Percentiles rank a stretch among this genome's conserved stretches.
Evolutionary conservation across 164 flowering plant genomes (phyloP).

Genomic region (Magnolia officinalis): DNA sequence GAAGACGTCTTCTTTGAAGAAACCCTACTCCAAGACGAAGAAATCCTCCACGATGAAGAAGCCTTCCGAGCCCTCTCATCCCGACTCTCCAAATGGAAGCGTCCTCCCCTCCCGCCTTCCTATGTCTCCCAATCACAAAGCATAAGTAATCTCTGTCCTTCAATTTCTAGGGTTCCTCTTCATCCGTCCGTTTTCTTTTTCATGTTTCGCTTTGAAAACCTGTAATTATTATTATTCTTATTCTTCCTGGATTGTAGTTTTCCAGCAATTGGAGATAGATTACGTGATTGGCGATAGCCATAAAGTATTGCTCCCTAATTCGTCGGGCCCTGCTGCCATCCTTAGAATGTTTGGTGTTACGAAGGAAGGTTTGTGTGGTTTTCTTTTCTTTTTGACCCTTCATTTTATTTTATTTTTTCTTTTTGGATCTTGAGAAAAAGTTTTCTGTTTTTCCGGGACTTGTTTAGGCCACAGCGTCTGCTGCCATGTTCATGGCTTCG

Average conservation of each 20-base stretch:
- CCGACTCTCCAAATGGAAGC: slow-evolving; percentile 69
- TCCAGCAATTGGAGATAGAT: slow-evolving; percentile 96
- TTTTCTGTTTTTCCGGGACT: not conserved
- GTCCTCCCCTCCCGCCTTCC: slow-evolving; percentile 57
- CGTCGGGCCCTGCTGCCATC: slow-evolving; percentile 77
- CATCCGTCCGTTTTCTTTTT: not conserved
- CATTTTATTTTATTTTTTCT: not conserved
- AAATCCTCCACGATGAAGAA: slow-evolving; percentile 45
- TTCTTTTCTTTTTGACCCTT: not conserved
- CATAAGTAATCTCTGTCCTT: slow-evolving; percentile 36
- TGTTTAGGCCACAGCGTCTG: slow-evolving; percentile 86
- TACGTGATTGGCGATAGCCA: slow-evolving; percentile 80
- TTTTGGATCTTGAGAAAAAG: not conserved
- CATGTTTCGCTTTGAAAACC: not conserved
- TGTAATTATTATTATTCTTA: not conserved
- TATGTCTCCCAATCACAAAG: slow-evolving; percentile 42
- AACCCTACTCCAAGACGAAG: slow-evolving; percentile 63
- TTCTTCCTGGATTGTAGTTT: slow-evolving; percentile 37
- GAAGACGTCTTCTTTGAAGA: slow-evolving; percentile 89
- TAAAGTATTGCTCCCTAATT: slow-evolving; percentile 51
- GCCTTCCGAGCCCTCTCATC: slow-evolving; percentile 44
- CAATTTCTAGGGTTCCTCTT: slow-evolving; percentile 20
- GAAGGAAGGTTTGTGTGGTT: slow-evolving; percentile 55
- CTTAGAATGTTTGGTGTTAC: slow-evolving; percentile 95
- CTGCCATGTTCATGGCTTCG: slow-evolving; percentile 93